Base-by-base conservation (phyloP, 352 stramenopile genomes). In the Pythium vanterpoolii region DNA sequence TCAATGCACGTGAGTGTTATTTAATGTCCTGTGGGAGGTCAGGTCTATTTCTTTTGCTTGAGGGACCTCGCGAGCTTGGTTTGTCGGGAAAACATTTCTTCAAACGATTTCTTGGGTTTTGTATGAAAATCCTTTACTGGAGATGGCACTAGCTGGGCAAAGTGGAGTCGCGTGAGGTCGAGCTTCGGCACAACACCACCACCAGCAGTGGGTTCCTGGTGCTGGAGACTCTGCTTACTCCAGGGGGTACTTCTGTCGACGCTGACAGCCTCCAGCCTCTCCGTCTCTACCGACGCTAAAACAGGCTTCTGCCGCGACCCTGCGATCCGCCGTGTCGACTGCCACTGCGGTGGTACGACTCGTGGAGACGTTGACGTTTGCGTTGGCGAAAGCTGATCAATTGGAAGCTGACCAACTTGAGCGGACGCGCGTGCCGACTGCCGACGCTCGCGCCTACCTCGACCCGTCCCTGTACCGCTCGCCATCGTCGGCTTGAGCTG, bases 281-380 rank as follows among this genome's bases (percentile, higher is more conserved):
- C 16, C 18, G 23, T 30, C 23, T 26, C 28, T 31, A 21, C 18
- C 38, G 11, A 18, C 14, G 19, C 18, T 43, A 4, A 11, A 21
- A 18, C 4, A 14, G 23, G 18, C 18, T 51, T 28, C 31, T 27
- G 39, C 7, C 64, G 27, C 11, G 65, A 62, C 13, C 56, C 62
- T 24, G 79, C 77, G 3, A 70, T 58, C 9, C 68, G 73, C 3
- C 79, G 73, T 13, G 79, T 86, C 1, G 79, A 89, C 56, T 89
- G 76, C 79, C 79, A 89, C 49, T 89, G 73, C 18, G 69, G 69
- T 19, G 63, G 57, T 19, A 68, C 23, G 27, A 68, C 23, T 31
- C 51, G 24, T 38, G 54, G 24, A 30, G 47, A 36, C 7, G 9
- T 31, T 31, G 33, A 21, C 38, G 21, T 46, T 16, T 24, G 9